phyloP scores from a whole-genome alignment of 176 grass and related monocot genomes.

The maize (Zea mays) region DNA sequence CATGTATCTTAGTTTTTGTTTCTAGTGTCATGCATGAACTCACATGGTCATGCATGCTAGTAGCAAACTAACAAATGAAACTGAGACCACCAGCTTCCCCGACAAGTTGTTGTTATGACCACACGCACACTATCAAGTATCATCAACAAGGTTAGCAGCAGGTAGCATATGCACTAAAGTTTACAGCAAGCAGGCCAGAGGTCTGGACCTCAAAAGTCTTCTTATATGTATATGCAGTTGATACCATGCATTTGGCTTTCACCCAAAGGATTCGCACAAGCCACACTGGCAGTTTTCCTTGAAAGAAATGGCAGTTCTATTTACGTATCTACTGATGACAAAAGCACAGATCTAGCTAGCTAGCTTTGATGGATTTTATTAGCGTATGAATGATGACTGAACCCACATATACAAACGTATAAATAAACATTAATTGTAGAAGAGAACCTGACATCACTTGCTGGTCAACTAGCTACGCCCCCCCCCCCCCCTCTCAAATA shows the following conservation, averaged over 20 bases:
- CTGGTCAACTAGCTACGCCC: background rate
- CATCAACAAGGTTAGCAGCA: slow-evolving; percentile 23
- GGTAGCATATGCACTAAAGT: slow-evolving; percentile 43
- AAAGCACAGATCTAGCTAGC: background rate
- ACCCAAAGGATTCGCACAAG: slow-evolving; percentile 1
- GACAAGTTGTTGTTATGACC: slow-evolving; percentile 25
- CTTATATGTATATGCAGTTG: slow-evolving; percentile 32
- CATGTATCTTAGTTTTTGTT: no score
- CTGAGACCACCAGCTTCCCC: background rate
- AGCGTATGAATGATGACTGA: background rate
- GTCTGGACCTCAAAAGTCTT: slow-evolving; percentile 12
- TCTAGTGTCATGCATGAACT: background rate
- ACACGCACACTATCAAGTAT: no score
- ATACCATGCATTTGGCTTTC: slow-evolving; percentile 41
- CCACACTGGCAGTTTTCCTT: background rate
- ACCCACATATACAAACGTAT: background rate
- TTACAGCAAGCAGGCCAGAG: slow-evolving; percentile 27
- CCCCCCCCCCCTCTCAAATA: no score
- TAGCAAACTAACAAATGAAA: no score
- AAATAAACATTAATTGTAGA: background rate
- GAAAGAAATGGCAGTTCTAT: background rate
- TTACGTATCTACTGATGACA: background rate
- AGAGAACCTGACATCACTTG: slow-evolving; percentile 1
- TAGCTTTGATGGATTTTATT: background rate
- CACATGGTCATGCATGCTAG: background rate